Conservation (phyloP, 2,329 filamentous ascomycete genomes). For the Neofusicoccum umdonicola region DNA sequence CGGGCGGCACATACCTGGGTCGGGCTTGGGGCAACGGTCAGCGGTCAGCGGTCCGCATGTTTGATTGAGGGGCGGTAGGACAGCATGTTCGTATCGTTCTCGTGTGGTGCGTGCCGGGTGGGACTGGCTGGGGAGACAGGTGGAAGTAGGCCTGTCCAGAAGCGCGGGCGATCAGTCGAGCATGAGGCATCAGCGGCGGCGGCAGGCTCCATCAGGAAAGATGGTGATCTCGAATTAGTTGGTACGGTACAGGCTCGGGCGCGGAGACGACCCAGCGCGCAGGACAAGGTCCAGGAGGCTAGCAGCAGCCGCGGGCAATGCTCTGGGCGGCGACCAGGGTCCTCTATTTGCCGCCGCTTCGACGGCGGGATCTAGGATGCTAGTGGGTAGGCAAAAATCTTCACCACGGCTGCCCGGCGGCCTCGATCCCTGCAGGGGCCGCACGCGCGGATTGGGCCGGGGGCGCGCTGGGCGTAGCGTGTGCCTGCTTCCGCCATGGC, state of each 20-base stretch:
- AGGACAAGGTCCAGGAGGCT: slow-evolving; percentile 1
- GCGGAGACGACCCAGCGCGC: slow-evolving; percentile 12
- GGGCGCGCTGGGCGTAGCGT: neutral
- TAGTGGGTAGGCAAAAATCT: slow-evolving; percentile 12
- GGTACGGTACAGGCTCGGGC: slow-evolving; percentile 9
- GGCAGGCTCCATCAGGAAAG: slow-evolving; percentile 16
- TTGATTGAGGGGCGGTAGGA: slow-evolving; percentile 10
- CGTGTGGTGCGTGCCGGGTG: slow-evolving; percentile 1
- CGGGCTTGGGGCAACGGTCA: slow-evolving; percentile 6
- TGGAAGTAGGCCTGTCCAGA: neutral
- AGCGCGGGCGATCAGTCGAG: slow-evolving; percentile 8
- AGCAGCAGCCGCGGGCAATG: neutral
- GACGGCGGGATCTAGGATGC: slow-evolving; percentile 11
- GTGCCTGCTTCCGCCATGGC: slow-evolving; percentile 4
- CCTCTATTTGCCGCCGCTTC: slow-evolving; percentile 11
- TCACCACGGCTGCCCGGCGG: neutral
- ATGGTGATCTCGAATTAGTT: slow-evolving; percentile 13
- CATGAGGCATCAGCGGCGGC: slow-evolving; percentile 15
- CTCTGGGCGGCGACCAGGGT: neutral
- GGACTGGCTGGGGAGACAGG: neutral
- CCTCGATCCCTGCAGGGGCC: slow-evolving; percentile 2
- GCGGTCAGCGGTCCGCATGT: slow-evolving; percentile 12
- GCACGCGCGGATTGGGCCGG: neutral
- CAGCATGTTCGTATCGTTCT: slow-evolving; percentile 14
- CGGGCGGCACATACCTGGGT: neutral